phyloP scores from a whole-genome alignment of 805 yeast species.

The Alloascoidea africana region DNA sequence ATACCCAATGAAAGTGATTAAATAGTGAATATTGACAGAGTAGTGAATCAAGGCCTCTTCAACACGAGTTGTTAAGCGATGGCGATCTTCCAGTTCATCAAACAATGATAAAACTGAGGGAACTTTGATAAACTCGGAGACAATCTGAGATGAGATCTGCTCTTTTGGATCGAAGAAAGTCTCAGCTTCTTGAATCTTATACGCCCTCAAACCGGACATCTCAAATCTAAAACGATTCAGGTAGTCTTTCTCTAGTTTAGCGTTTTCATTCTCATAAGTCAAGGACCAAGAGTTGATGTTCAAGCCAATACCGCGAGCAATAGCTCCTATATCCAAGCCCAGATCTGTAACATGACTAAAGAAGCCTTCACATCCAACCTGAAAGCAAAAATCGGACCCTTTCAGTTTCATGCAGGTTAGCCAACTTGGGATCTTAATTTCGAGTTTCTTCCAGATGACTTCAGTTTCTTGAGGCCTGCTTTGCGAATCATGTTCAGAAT shows the following conservation, averaged over 20 bases:
- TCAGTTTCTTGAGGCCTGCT: not conserved
- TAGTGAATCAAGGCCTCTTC: constrained; percentile 11
- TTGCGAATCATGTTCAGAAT: not conserved
- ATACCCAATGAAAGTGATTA: constrained; percentile 28
- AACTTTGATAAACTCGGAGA: not conserved
- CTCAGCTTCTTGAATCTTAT: not conserved
- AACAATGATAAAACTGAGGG: not conserved
- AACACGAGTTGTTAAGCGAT: constrained; percentile 5
- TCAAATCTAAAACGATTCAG: constrained; percentile 10
- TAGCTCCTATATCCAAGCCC: constrained; percentile 3
- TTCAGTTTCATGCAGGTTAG: constrained; percentile 6
- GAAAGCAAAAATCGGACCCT: constrained; percentile 5
- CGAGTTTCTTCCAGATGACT: not conserved
- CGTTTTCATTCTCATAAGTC: constrained; percentile 5
- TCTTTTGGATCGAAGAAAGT: not conserved
- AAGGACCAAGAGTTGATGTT: constrained; percentile 9
- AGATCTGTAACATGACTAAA: constrained; percentile 8
- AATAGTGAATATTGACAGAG: constrained; percentile 25
- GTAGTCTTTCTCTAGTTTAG: constrained; percentile 3
- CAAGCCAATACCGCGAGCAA: constrained; percentile 7
- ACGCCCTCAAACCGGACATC: constrained; percentile 2
- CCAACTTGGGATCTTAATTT: constrained; percentile 9
- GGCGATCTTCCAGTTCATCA: not conserved
- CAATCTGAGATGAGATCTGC: not conserved
- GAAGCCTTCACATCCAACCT: constrained; percentile 12